These are phyloP conservation scores for Coniochaeta sp. DNA, from an alignment of 2,329 filamentous ascomycete species.

Conservation along the genomic window DNA sequence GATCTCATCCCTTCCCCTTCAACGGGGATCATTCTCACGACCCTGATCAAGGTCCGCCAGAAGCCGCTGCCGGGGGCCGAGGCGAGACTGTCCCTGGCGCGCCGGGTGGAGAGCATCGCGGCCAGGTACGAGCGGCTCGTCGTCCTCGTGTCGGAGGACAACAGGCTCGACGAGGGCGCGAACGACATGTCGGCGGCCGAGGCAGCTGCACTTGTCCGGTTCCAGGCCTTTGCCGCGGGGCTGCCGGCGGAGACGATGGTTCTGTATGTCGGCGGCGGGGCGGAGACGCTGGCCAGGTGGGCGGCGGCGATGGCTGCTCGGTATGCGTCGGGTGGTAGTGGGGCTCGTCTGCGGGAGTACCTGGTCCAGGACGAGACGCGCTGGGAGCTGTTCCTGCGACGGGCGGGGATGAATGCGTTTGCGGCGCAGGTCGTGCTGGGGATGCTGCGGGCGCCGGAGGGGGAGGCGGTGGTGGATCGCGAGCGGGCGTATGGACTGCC, in stretches of 20 bases:
- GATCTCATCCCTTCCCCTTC: constrained; percentile 66
- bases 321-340: constrained; percentile 24
- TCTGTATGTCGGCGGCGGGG: constrained; percentile 41
- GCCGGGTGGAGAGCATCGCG: constrained; percentile 45
- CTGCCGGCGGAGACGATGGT: constrained; percentile 30
- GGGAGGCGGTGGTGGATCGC: constrained; percentile 7
- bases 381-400: constrained; percentile 62
- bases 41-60: constrained; percentile 65
- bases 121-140: constrained; percentile 59
- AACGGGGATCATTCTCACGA: constrained; percentile 63
- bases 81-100: constrained; percentile 34
- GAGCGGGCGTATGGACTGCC: constrained; percentile 32
- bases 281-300: constrained; percentile 45
- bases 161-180: constrained; percentile 30
- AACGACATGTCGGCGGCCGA: constrained; percentile 31
- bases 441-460: constrained; percentile 29
- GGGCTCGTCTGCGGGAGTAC: constrained; percentile 12
- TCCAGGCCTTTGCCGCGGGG: constrained; percentile 39
- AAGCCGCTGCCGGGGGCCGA: constrained; percentile 54
- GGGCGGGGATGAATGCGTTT: constrained; percentile 61
- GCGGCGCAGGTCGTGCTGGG: constrained; percentile 59
- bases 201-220: constrained; percentile 35
- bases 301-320: constrained; percentile 42
- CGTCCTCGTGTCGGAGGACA: constrained; percentile 57
- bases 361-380: constrained; percentile 50